A percentile compares a stretch with the other conserved stretches of the same genome.
phyloP scores from a whole-genome alignment of 2,329 filamentous ascomycete genomes.

The Xylariaceae sp. region DNA sequence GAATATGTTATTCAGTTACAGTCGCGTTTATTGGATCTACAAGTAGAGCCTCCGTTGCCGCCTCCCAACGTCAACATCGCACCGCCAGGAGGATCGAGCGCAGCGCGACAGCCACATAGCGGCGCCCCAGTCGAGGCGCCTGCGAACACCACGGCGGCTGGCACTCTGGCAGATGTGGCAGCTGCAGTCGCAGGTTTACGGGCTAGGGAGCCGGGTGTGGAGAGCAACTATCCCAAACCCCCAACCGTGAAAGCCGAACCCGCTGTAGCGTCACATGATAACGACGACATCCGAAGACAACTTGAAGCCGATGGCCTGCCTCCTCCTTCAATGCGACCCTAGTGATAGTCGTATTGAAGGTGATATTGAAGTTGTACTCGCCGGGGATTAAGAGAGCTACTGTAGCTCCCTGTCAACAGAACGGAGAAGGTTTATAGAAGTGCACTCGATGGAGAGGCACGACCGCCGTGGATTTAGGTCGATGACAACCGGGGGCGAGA shows the following conservation, averaged over 20 bases:
- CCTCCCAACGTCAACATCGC: constrained; percentile 72
- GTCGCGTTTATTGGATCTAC: constrained; percentile 73
- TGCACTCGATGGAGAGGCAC: not conserved
- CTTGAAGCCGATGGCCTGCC: constrained; percentile 39
- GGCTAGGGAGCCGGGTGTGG: constrained; percentile 27
- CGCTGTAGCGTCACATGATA: constrained; percentile 39
- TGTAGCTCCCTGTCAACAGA: not conserved
- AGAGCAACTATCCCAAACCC: constrained; percentile 25
- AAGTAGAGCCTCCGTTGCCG: constrained; percentile 78
- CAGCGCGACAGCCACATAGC: constrained; percentile 25
- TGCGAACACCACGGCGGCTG: constrained; percentile 26
- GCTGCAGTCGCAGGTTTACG: constrained; percentile 32
- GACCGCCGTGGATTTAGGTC: not conserved
- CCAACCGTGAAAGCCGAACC: constrained; percentile 36
- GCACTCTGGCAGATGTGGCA: constrained; percentile 33
- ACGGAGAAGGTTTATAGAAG: not conserved
- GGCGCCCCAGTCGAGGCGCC: constrained; percentile 19
- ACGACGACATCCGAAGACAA: constrained; percentile 52
- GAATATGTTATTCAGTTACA: constrained; percentile 93
- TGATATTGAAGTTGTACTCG: too few relatives aligned
- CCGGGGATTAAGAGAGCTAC: too few relatives aligned
- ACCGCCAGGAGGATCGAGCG: constrained; percentile 32
- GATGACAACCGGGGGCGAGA: not conserved
- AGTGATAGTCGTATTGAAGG: constrained; percentile 3
- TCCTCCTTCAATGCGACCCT: constrained; percentile 30